Evolutionary conservation across 305 asterid species (phyloP), one percentile per base, ranked within the genome.

Genomic region (Rubia tinctorum): DNA sequence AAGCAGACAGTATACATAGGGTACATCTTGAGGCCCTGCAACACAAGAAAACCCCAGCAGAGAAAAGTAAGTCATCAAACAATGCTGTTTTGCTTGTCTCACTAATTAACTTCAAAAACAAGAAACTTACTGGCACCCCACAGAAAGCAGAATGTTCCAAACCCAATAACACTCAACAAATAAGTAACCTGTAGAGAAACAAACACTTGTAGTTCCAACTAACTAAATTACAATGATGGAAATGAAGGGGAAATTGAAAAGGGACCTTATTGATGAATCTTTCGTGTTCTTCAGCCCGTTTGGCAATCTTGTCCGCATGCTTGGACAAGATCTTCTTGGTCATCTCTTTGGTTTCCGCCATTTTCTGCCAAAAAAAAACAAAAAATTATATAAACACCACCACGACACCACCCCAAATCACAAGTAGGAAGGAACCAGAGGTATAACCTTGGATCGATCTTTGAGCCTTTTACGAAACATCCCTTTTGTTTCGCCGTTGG

Each of bases 1-100:
- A 82, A 92, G 90, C 83, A 92, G 53, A 80, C 98, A 90, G 69
- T 92, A 95, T 20, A 89, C 79, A 78, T 95, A 95, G 10, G 90
- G 94, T 51, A 95, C 86, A 79, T 90, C 99, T 69, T 95, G 97
- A 23, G 98, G 99, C 89, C 99, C 99, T 95, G 92, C 80, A 56
- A 59, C 59, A 70, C 45, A n/a, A 51, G 58, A 11, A 76, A 76
- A 73, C 69, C 73, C 78, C 73, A 47, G 14, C 3, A 58, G 6
- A 58, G 30, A 69, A 27, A 15, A 40, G 47, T 63, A 75, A 72
- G 42, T 76, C 27, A 84, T 13, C 53, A 78, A 49, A 78, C 8
- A 20, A 58, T 45, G n/a, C 47, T 60, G 22, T 7, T 22, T 49
- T 4, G 63, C 44, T 55, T 49, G 64, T 30, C 70, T 44, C 34